Evolutionary conservation across 1,284 basidiomycete species (phyloP).

Genomic region (Trametes sp.): DNA sequence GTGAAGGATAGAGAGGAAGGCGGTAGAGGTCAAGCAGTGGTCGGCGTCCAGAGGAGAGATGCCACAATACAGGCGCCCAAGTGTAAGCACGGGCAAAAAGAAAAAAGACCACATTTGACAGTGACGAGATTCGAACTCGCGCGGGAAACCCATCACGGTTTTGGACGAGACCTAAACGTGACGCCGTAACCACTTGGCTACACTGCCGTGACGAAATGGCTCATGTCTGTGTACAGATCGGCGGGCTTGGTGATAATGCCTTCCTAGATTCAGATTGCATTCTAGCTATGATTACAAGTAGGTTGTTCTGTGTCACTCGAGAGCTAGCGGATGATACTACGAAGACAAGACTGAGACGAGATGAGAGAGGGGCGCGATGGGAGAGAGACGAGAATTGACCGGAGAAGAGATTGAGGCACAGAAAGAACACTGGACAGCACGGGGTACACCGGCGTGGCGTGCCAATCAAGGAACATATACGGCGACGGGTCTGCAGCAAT

Average conservation of each 20-base stretch:
- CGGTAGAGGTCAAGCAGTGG: constrained; percentile 4
- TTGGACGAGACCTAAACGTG: constrained; percentile 57
- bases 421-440: background rate
- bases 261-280: background rate
- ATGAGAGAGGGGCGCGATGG: background rate
- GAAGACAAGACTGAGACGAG: constrained; percentile 18
- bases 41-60: background rate
- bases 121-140: constrained; percentile 72
- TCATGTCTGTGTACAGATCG: no score
- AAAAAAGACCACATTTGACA: constrained; percentile 49
- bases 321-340: constrained; percentile 26
- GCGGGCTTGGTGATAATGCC: no score
- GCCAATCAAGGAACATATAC: background rate
- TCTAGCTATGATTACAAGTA: constrained; percentile 29
- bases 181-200: constrained; percentile 71
- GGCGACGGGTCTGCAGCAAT: background rate
- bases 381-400: background rate
- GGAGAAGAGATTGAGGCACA: background rate
- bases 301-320: constrained; percentile 24
- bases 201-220: constrained; percentile 49
- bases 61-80: constrained; percentile 2
- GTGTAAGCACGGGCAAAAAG: constrained; percentile 13
- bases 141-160: constrained; percentile 67
- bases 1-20: background rate
- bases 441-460: background rate